Conservation (phyloP, 768 basidiomycete genomes). For the Leccinellum albellum region DNA sequence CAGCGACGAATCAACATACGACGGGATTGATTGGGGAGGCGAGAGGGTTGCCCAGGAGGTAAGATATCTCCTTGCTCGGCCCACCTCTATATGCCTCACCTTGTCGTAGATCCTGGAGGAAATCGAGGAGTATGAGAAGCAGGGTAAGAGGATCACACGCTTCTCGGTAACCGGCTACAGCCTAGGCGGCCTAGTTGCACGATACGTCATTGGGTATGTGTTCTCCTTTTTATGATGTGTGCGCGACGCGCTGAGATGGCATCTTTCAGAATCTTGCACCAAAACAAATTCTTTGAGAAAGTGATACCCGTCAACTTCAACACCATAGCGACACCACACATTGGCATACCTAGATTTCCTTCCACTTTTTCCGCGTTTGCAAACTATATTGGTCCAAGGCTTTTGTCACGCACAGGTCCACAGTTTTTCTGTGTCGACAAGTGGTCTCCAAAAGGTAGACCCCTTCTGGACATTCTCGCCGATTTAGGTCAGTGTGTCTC, state of each 20-base stretch:
- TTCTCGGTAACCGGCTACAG: slow-evolving; percentile 78
- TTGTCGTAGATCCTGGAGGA: slow-evolving; percentile 50
- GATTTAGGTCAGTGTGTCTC: slow-evolving; percentile 58
- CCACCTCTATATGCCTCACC: background rate
- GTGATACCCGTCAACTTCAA: slow-evolving; percentile 77
- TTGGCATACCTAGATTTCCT: slow-evolving; percentile 66
- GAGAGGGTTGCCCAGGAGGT: slow-evolving; percentile 82
- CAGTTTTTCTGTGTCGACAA: slow-evolving; percentile 74
- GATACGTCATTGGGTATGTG: slow-evolving; percentile 69
- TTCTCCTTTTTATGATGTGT: background rate
- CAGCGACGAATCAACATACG: slow-evolving; percentile 65
- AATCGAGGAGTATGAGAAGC: slow-evolving; percentile 47
- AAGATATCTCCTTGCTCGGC: slow-evolving; percentile 4
- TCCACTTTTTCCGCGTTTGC: slow-evolving; percentile 54
- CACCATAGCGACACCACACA: slow-evolving; percentile 79
- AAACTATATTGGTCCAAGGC: slow-evolving; percentile 56
- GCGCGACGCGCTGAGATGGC: slow-evolving; percentile 3
- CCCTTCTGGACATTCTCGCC: slow-evolving; percentile 73
- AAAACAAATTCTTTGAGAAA: slow-evolving; percentile 65
- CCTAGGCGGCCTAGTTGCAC: slow-evolving; percentile 77
- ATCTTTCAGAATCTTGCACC: slow-evolving; percentile 51
- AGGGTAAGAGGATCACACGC: slow-evolving; percentile 56
- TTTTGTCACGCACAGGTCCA: slow-evolving; percentile 77
- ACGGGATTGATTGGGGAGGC: slow-evolving; percentile 82
- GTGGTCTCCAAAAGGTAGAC: slow-evolving; percentile 63